Base-by-base conservation (phyloP, 78 protist species). In the Dictyostelium intermedium region DNA sequence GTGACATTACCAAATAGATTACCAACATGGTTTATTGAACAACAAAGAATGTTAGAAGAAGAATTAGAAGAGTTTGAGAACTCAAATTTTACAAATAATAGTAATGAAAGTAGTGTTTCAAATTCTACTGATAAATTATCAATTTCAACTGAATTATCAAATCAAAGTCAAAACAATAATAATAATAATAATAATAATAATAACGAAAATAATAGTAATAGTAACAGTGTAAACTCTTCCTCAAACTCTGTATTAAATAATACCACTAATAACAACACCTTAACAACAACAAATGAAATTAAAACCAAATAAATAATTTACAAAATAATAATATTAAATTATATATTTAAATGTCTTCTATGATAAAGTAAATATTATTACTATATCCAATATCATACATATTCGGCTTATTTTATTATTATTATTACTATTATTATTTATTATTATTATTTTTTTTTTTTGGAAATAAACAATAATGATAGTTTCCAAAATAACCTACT, bases 21-120 rank as follows among this genome's bases (percentile, higher is more conserved):
- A n/a, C 98, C 98, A n/a, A 43, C 30, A 10, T 97, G 98, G 98
- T 91, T 96, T 35, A 35, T 81, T 6, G 96, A 87, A 20, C 97
- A 95, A 83, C 83, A 82, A 72, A 60, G 63, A 23, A 78, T 87
- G 95, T 34, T 87, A 1, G 92, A 77, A 41, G 82, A 77, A 43
- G 82, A 77, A 41, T 77, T 77, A 23, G 82, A 77, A 41, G 79
- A 72, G 35, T 72, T 72, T 34, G 79, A 72, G 34, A 72, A 72
- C 11, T 56, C 66, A 5, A 56, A 6, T 27, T 56, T 56, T 56
- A 56, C 66, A 56, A 66, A 66, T 66, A 66, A 66, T 66, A 27
- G 20, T 27, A 66, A 66, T 66, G 74, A 66, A 27, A 20, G 27
- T 56, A 56, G 66, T 56, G 66, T 56, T 56, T 56, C 66, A 13